These are phyloP conservation scores for Onygena corvina DNA, from an alignment of 2,329 filamentous ascomycete species.

Conservation along the genomic window DNA sequence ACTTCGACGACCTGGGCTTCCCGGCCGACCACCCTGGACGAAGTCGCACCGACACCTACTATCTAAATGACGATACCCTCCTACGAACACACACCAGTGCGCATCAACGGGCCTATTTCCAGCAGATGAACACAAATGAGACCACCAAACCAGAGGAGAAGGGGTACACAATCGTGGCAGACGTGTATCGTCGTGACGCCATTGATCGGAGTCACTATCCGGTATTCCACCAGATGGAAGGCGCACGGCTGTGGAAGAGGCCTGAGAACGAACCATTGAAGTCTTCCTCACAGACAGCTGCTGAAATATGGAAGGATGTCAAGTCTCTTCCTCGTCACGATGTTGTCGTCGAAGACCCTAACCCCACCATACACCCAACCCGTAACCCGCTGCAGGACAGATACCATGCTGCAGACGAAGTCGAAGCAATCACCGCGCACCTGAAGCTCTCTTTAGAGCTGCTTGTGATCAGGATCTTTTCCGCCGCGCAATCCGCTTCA, in stretches of 20 bases:
- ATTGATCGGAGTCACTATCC: slow-evolving; percentile 93
- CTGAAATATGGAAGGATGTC: slow-evolving; percentile 57
- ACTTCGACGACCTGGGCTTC: slow-evolving; percentile 96
- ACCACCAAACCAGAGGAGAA: slow-evolving; percentile 32
- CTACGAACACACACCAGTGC: slow-evolving; percentile 89
- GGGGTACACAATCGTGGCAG: slow-evolving; percentile 82
- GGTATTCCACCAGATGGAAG: slow-evolving; percentile 98
- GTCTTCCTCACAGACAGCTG: slow-evolving; percentile 37
- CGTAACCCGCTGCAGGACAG: slow-evolving; percentile 69
- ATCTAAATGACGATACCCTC: slow-evolving; percentile 72
- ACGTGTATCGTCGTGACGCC: slow-evolving; percentile 90
- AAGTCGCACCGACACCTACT: slow-evolving; percentile 84
- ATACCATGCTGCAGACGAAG: slow-evolving; percentile 62
- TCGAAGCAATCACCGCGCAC: slow-evolving; percentile 69
- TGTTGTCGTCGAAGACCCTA: slow-evolving; percentile 70
- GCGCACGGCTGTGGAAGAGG: slow-evolving; percentile 78
- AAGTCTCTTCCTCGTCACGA: slow-evolving; percentile 59
- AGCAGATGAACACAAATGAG: slow-evolving; percentile 43
- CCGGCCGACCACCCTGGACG: slow-evolving; percentile 77
- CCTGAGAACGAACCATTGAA: slow-evolving; percentile 25
- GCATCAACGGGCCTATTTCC: slow-evolving; percentile 78
- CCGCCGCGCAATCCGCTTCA: slow-evolving; percentile 51
- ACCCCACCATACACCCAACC: slow-evolving; percentile 62
- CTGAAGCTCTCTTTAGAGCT: slow-evolving; percentile 80
- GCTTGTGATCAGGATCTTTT: slow-evolving; percentile 82